Conservation (phyloP, 805 yeast species). For the Kodamaea neixiangensis region DNA sequence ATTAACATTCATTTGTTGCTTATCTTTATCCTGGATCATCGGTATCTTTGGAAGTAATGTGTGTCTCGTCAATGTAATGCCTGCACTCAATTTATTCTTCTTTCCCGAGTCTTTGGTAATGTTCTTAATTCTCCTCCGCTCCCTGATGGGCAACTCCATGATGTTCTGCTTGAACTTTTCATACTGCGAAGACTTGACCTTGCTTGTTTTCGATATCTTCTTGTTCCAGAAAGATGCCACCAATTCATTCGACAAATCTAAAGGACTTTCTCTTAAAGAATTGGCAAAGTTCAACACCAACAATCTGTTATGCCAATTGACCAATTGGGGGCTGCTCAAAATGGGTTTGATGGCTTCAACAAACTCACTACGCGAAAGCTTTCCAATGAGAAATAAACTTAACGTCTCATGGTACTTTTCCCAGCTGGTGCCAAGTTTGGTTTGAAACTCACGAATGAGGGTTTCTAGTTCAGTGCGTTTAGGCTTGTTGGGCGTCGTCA, state of each 20-base stretch:
- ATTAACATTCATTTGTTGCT: slow-evolving; percentile 45
- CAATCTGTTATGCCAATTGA: slow-evolving; percentile 78
- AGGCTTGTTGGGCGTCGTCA: slow-evolving; percentile 3
- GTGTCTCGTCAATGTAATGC: slow-evolving; percentile 68
- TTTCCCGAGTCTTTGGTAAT: slow-evolving; percentile 84
- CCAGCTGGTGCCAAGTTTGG: slow-evolving; percentile 78
- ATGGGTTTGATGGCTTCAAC: slow-evolving; percentile 58
- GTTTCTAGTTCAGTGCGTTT: slow-evolving; percentile 38
- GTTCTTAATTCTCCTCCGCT: slow-evolving; percentile 78
- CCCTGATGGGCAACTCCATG: slow-evolving; percentile 80
- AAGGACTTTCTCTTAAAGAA: slow-evolving; percentile 73
- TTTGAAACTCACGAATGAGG: slow-evolving; percentile 73
- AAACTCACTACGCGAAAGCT: slow-evolving; percentile 74
- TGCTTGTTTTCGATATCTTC: slow-evolving; percentile 47
- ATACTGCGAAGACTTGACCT: slow-evolving; percentile 66
- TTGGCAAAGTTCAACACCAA: slow-evolving; percentile 82
- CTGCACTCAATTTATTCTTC: slow-evolving; percentile 68
- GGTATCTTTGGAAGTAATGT: slow-evolving; percentile 85
- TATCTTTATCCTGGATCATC: slow-evolving; percentile 53
- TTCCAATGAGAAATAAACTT: slow-evolving; percentile 75
- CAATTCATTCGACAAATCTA: slow-evolving; percentile 49
- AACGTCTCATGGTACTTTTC: slow-evolving; percentile 79
- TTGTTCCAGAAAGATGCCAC: slow-evolving; percentile 48
- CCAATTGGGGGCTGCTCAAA: slow-evolving; percentile 47
- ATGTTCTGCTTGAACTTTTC: slow-evolving; percentile 83